Base-by-base conservation (phyloP, 345 rosid species). In the Balakata baccata region DNA sequence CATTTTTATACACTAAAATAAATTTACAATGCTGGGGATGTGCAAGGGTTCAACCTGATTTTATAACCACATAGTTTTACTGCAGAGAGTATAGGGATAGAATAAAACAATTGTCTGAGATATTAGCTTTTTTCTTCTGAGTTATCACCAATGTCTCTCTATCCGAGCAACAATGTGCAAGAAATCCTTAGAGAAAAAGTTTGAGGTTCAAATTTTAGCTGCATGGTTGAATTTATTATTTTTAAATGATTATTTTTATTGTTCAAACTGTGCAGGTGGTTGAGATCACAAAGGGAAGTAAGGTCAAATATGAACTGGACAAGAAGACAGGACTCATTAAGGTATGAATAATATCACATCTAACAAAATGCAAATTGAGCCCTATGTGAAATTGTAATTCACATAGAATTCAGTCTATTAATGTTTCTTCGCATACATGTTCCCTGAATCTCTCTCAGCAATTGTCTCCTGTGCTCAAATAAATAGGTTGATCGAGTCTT, bases 251-350 rank as follows among this genome's bases (percentile, higher is more conserved):
- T 29, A n/a, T 29, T 29, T 29, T 29, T 29, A 29, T 43, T 43
- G 7, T 43, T 10, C 11, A 38, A 67, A 67, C 47, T 59, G 63
- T 69, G 51, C 81, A 93, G 98, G 98, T 94, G 68, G 93, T 94
- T 75, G 98, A 92, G 93, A 94, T 94, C 72, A 79, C 98, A 49
- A 94, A 94, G 64, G 98, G 98, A 80, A 92, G 97, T 67, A 94
- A 94, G 87, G 98, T 94, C 71, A 94, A 94, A 84, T 92, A 94
- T 80, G 98, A 94, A 79, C 90, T 94, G 17, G 98, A 94, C 86
- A 94, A 94, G 86, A 94, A 89, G 85, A 92, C 97, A 0, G 98
- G 98, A 69, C 80, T 94, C 65, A 94, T 94, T 47, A 92, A 94
- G 92, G 98, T 94, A 77, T 51, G 25, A 23, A 59, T 50, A 41